Evolutionary conservation across 2,329 filamentous ascomycete genomes (phyloP).

Genomic region (Kalaharituber pfeilii): DNA sequence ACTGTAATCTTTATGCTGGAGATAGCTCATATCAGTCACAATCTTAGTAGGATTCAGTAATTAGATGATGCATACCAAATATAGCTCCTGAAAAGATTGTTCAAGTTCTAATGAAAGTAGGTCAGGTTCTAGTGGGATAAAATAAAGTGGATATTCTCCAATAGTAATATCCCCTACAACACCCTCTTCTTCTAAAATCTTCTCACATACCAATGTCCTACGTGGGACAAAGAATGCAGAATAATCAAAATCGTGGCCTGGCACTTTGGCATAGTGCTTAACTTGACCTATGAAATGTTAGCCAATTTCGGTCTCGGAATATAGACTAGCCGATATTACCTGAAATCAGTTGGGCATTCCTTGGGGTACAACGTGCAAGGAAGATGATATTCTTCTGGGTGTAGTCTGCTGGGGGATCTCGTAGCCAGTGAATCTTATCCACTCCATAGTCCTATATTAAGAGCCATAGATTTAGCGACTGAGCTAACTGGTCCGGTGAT

Average conservation of each 20-base stretch:
- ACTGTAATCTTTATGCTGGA: conserved; percentile 63
- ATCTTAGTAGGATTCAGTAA: not conserved
- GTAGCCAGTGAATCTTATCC: conserved; percentile 90
- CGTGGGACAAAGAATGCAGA: conserved; percentile 92
- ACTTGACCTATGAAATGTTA: conserved; percentile 33
- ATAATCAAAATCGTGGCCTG: conserved; percentile 64
- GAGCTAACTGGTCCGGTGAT: no score
- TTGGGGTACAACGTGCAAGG: conserved; percentile 70
- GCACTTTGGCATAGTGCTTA: conserved; percentile 22
- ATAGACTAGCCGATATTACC: conserved; percentile 50
- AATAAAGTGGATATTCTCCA: conserved; percentile 69
- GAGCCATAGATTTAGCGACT: no score
- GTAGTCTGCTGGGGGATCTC: conserved; percentile 77
- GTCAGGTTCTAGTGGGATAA: conserved; percentile 83
- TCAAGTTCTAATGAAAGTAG: conserved; percentile 80
- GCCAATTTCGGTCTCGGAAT: conserved; percentile 33
- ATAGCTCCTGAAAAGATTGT: conserved; percentile 71
- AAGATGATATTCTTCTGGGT: conserved; percentile 92
- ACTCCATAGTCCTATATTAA: conserved; percentile 96
- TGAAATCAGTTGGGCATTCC: conserved; percentile 69
- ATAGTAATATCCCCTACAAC: conserved; percentile 86
- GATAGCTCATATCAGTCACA: not conserved
- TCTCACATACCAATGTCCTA: conserved; percentile 77
- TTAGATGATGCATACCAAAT: conserved; percentile 42
- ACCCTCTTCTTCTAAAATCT: conserved; percentile 74